phyloP scores from a whole-genome alignment of 306 rosid species.

The Dalbergia oliveri region DNA sequence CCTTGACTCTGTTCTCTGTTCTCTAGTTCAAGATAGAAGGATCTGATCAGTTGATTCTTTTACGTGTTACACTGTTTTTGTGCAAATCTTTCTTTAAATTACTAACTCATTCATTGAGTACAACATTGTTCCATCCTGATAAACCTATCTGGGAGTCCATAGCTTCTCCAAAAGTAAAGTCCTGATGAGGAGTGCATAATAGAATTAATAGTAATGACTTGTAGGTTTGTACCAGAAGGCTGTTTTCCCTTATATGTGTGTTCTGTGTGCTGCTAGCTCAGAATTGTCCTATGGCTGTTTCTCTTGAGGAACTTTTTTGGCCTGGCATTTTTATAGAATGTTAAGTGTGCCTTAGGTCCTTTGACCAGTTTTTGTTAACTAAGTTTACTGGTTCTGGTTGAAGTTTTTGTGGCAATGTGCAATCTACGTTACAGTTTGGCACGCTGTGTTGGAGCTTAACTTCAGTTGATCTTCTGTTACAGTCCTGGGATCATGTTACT shows the following conservation, averaged over 20 bases:
- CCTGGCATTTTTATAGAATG: constrained; percentile 14
- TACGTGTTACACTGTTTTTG: not conserved
- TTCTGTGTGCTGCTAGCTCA: constrained; percentile 31
- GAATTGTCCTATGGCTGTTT: constrained; percentile 15
- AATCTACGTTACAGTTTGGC: constrained; percentile 2
- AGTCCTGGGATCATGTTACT: constrained; percentile 95
- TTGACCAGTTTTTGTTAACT: not conserved
- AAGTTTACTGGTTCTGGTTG: constrained; percentile 6
- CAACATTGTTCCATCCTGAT: not conserved
- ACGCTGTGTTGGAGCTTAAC: constrained; percentile 14
- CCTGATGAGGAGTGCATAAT: constrained; percentile 10
- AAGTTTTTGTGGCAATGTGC: constrained; percentile 20
- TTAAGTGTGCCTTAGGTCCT: constrained; percentile 6
- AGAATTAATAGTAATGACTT: constrained; percentile 23
- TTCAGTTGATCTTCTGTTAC: constrained; percentile 40
- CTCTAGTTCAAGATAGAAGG: not conserved
- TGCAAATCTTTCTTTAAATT: not conserved
- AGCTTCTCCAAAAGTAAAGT: not conserved
- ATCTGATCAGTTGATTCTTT: not conserved
- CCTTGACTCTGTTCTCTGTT: constrained; percentile 7
- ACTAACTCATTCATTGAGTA: constrained; percentile 7
- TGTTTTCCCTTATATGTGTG: constrained; percentile 8
- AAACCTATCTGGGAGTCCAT: not conserved
- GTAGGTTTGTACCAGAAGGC: not conserved
- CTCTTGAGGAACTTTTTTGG: not conserved